Evolutionary conservation across 495 filamentous ascomycete genomes (phyloP).

Genomic region (Penicillium salamii): DNA sequence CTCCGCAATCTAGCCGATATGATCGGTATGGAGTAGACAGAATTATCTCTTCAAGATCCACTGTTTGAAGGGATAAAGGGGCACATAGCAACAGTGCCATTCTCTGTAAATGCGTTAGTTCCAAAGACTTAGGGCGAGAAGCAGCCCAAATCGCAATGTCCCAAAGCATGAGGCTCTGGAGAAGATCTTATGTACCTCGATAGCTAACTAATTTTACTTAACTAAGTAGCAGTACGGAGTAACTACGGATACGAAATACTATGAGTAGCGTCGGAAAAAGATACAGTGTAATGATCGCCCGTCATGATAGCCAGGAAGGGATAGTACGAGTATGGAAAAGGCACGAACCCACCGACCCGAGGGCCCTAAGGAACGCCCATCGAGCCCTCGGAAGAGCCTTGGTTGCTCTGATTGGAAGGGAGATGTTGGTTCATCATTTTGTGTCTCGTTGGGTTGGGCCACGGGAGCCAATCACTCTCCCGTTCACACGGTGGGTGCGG

Average conservation of each 20-base stretch:
- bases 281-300: slow-evolving; percentile 10
- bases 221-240: no score
- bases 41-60: no score
- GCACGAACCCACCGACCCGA: slow-evolving; percentile 12
- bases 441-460: slow-evolving; percentile 6
- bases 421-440: slow-evolving; percentile 12
- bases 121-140: not conserved
- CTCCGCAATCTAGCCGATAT: no score
- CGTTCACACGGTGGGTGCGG: slow-evolving; percentile 7
- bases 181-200: no score
- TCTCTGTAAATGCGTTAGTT: not conserved
- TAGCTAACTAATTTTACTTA: no score
- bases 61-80: no score
- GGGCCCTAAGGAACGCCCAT: slow-evolving; percentile 9
- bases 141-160: not conserved
- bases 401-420: slow-evolving; percentile 11
- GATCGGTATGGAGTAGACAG: no score
- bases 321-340: slow-evolving; percentile 1
- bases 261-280: not conserved
- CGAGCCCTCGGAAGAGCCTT: slow-evolving; percentile 7
- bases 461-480: slow-evolving; percentile 11
- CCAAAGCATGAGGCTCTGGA: slow-evolving; percentile 5
- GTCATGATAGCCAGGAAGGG: not conserved
- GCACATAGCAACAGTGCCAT: not conserved
- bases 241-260: no score